phyloP scores from a whole-genome alignment of 345 rosid species.

The Brassica carinata region DNA sequence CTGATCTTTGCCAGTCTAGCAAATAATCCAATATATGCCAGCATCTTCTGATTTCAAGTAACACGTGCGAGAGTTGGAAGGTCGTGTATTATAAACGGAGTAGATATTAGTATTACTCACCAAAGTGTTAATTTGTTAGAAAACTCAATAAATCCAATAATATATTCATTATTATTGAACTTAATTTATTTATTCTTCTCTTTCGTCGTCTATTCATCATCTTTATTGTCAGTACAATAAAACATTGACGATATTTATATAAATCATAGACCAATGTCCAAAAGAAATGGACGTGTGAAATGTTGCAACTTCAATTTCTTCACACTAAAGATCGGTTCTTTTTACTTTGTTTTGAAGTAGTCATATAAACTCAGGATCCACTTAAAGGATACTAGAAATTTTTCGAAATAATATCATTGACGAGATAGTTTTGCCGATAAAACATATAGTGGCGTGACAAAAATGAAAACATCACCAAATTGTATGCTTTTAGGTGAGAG shows the following conservation, averaged over 20 bases:
- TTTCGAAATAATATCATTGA: too few relatives aligned
- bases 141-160: neutral
- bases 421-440: neutral
- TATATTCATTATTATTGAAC: neutral
- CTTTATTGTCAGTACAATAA: neutral
- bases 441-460: conserved; percentile 10
- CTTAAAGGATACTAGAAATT: neutral
- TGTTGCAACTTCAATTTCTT: neutral
- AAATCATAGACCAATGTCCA: neutral
- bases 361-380: neutral
- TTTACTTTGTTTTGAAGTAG: neutral
- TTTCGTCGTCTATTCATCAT: neutral
- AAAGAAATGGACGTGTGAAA: conserved; percentile 8
- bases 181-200: neutral
- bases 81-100: conserved; percentile 12
- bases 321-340: neutral
- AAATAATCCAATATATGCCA: conserved; percentile 21
- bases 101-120: neutral
- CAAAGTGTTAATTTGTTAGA: conserved; percentile 2
- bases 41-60: neutral
- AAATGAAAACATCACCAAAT: conserved; percentile 13
- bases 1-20: too few relatives aligned
- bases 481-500: conserved; percentile 9
- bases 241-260: neutral
- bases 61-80: conserved; percentile 17